Base-by-base conservation (phyloP, 192 early-diverging fungal genomes). In the Backusella tuberculispora region DNA sequence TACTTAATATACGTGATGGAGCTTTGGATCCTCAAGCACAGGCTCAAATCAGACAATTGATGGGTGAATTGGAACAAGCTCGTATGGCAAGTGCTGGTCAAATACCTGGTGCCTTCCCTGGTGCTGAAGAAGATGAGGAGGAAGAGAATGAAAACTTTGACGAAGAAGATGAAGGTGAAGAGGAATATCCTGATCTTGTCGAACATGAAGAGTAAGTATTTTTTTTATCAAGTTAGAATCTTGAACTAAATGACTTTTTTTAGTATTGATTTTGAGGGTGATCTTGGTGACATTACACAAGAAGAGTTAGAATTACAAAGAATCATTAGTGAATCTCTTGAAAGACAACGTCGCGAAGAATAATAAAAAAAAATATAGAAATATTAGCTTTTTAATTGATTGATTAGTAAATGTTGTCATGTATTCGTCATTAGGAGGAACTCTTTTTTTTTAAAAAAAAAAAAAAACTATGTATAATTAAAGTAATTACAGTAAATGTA, bases 51-150 rank as follows among this genome's bases (percentile, higher is more conserved):
- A 47, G 42, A 69, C 26, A 69, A 15, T 15, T 69, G 12, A 69
- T 69, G 68, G 44, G 42, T 6, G 24, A 47, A 37, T 34, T 69
- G 42, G 66, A 82, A 42, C 71, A 80, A 19, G 69, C 74, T 50
- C 74, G 75, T 9, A 63, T 68, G 17, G 24, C 69, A 37, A 46
- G 46, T 14, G 46, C 48, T 21, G 79, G 76, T 21, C 45, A 40
- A 26, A 38, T 78, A 7, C 81, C 81, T 26, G 81, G 81, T 13
- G 71, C 81, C 13, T 82, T 82, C 40, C 81, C 81, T 13, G 72
- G 45, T 60, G 73, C 72, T 17, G 83, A 84, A 21, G 69, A 81
- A 50, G 73, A 69, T 10, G 19, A 40, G 13, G 29, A 12, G 4
- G 46, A 29, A n/a, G 45, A n/a, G 17, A 4, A 48, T 9, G 47